These are phyloP conservation scores for Colletotrichum australisinense DNA, from an alignment of 2,329 filamentous ascomycete species.

Conservation along the genomic window DNA sequence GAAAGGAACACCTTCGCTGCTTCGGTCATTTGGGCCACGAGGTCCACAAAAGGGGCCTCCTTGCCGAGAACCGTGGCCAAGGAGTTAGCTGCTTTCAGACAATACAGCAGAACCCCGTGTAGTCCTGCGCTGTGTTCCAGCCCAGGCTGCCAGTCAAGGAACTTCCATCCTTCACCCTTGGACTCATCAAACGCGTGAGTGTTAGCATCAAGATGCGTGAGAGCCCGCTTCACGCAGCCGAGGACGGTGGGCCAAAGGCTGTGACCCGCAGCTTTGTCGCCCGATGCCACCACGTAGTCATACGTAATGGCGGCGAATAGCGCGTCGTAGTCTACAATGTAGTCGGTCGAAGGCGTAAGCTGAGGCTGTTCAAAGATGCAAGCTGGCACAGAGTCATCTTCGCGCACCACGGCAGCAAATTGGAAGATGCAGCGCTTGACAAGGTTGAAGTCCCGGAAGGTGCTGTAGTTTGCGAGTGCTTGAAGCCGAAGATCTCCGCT, in stretches of 20 bases:
- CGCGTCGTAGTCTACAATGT: constrained; percentile 51
- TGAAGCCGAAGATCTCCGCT: constrained; percentile 50
- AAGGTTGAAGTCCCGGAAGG: constrained; percentile 46
- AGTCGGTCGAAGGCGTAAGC: constrained; percentile 44
- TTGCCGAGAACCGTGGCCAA: constrained; percentile 41
- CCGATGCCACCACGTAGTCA: constrained; percentile 46
- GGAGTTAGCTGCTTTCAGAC: constrained; percentile 43
- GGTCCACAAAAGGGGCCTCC: constrained; percentile 37
- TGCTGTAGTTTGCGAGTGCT: constrained; percentile 49
- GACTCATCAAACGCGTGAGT: constrained; percentile 38
- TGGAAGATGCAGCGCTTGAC: constrained; percentile 50
- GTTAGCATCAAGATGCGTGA: constrained; percentile 40
- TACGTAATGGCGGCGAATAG: constrained; percentile 46
- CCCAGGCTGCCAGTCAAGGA: constrained; percentile 45
- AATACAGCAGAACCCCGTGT: constrained; percentile 44
- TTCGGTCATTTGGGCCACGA: constrained; percentile 38
- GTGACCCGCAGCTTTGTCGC: constrained; percentile 42
- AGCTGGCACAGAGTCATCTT: constrained; percentile 47
- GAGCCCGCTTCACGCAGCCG: constrained; percentile 41
- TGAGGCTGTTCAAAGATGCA: constrained; percentile 48
- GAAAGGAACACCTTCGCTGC: constrained; percentile 38
- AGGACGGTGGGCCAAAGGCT: constrained; percentile 46
- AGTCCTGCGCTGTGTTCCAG: constrained; percentile 44
- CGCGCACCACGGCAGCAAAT: constrained; percentile 46
- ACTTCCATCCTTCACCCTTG: constrained; percentile 42